Base-by-base conservation (phyloP, 148 eudicot genomes). In the Heliamphora exappendiculata region DNA sequence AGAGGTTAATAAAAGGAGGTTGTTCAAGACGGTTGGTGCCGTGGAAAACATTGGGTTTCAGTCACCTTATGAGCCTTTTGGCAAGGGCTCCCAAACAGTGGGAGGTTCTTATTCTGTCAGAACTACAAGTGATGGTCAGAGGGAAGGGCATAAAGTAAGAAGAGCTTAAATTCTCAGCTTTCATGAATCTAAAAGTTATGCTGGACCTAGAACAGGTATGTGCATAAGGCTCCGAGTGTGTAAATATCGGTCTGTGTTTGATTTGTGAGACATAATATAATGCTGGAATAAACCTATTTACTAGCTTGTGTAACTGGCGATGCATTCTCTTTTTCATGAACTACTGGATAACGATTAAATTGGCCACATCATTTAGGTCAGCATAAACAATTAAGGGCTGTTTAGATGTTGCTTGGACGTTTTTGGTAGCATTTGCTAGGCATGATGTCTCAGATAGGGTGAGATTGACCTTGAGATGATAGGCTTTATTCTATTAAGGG, bases 1-100 rank as follows among this genome's bases (percentile, higher is more conserved):
- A 63, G 89, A 86, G 55, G 78, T 86, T 37, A 81, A 78, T 59
- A 83, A 81, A 68, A 74, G 89, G 66, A 81, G 88, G 19, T 42
- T 83, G 71, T 81, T 80, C 78, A 86, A 86, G 68, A 86, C 89
- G 3, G 89, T 75, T 45, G 89, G 80, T 7, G 77, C 83, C 0
- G 78, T 86, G 39, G 89, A 86, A 67, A 70, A 84, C 55, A 78
- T 86, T 16, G 85, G 89, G 67, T 86, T 83, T 69, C 86, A 75
- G 72, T 58, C 76, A 55, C 89, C 89, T 51, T 73, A 49, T 70
- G 80, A 69, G 20, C 76, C 42, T 41, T 72, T 82, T 9, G 70
- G 69, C 22, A 80, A 47, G 67, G 71, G 16, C 36, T 34, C 82
- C 11, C 45, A 50, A 33, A 41, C 26, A 55, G 45, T 34, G 29